Conservation (phyloP, 2,329 filamentous ascomycete genomes). For the Nothopassalora personata region DNA sequence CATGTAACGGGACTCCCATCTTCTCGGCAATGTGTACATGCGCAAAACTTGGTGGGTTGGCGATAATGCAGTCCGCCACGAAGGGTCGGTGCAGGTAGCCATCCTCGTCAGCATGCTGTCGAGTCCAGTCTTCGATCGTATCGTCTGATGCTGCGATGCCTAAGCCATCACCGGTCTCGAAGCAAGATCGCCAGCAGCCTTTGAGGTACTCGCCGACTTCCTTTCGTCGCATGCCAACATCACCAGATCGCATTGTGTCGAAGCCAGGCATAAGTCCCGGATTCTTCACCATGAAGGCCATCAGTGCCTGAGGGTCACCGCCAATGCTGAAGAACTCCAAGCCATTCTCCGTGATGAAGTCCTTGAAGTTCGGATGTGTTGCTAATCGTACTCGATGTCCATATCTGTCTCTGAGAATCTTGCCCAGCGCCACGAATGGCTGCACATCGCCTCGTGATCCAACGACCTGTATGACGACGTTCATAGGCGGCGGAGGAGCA, state of each 20-base stretch:
- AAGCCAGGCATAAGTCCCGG: slow-evolving; percentile 80
- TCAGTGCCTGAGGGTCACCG: slow-evolving; percentile 46
- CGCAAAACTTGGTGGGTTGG: slow-evolving; percentile 72
- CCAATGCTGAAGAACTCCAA: slow-evolving; percentile 50
- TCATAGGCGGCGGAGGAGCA: slow-evolving; percentile 44
- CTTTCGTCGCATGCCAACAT: slow-evolving; percentile 67
- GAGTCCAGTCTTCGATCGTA: slow-evolving; percentile 47
- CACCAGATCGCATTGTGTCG: slow-evolving; percentile 68
- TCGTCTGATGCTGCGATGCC: slow-evolving; percentile 31
- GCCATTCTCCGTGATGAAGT: slow-evolving; percentile 46
- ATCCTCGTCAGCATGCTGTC: slow-evolving; percentile 32
- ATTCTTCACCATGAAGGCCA: slow-evolving; percentile 86
- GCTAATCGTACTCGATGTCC: slow-evolving; percentile 45
- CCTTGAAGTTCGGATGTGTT: slow-evolving; percentile 46
- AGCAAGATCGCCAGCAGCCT: slow-evolving; percentile 81
- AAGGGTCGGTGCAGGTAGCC: slow-evolving; percentile 56
- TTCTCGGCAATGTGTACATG: slow-evolving; percentile 72
- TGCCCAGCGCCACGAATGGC: slow-evolving; percentile 47
- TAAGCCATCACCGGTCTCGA: slow-evolving; percentile 68
- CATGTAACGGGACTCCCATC: slow-evolving; percentile 66
- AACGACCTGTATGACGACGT: slow-evolving; percentile 47
- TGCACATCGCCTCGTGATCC: slow-evolving; percentile 48
- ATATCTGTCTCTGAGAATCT: slow-evolving; percentile 46
- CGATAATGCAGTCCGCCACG: slow-evolving; percentile 75
- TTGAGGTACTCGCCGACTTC: slow-evolving; percentile 75